Conservation (phyloP, 495 filamentous ascomycete species). For the Daldinia childiae region DNA sequence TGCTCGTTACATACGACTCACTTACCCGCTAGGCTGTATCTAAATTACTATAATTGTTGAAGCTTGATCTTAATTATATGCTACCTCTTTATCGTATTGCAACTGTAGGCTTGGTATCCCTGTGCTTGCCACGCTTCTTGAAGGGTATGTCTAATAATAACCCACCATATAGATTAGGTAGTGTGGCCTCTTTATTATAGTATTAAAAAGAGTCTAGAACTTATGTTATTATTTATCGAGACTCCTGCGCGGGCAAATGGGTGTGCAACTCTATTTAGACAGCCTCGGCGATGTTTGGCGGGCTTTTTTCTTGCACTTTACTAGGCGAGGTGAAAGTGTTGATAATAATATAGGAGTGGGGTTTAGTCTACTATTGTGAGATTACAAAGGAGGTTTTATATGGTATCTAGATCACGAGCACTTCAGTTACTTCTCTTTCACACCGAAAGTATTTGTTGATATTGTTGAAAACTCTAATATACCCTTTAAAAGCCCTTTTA, state of each 20-base stretch:
- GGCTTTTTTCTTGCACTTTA: neutral
- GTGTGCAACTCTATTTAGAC: neutral
- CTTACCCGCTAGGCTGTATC: constrained; percentile 36
- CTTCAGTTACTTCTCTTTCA: neutral
- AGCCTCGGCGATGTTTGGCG: neutral
- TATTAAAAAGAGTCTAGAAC: neutral
- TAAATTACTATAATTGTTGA: constrained; percentile 11
- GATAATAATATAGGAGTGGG: neutral
- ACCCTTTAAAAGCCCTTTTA: too few species aligned
- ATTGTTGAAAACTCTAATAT: too few species aligned
- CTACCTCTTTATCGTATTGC: constrained; percentile 2
- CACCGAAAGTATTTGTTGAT: too few species aligned
- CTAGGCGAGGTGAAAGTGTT: neutral
- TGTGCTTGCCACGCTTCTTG: neutral
- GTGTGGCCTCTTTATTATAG: neutral
- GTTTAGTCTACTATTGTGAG: neutral
- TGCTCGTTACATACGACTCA: constrained; percentile 5
- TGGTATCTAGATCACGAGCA: neutral
- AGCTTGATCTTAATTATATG: constrained; percentile 12
- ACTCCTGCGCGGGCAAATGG: neutral
- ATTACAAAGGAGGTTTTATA: neutral
- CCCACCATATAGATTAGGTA: neutral
- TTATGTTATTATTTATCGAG: neutral
- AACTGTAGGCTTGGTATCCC: neutral
- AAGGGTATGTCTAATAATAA: neutral